phyloP scores from a whole-genome alignment of 345 rosid genomes.

The Reutealis trisperma region DNA sequence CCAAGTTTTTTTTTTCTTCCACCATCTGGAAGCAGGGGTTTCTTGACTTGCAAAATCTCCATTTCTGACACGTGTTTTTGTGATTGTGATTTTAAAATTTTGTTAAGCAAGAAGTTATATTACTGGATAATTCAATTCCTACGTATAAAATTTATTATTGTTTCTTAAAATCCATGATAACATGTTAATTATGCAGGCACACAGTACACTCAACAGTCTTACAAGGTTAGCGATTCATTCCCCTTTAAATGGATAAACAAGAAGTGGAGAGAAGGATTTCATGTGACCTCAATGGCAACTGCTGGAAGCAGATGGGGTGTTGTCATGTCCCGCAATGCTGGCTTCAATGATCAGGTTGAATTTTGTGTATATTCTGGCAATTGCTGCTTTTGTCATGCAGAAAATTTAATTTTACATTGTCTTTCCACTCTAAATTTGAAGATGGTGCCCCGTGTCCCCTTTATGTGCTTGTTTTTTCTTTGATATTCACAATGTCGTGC shows the following conservation, averaged over 20 bases:
- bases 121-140: not conserved
- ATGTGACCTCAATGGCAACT: conserved; percentile 42
- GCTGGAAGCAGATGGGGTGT: conserved; percentile 40
- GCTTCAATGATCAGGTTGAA: conserved; percentile 35
- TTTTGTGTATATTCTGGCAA: not conserved
- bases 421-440: not conserved
- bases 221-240: conserved; percentile 39
- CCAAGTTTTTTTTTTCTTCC: not conserved
- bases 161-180: not conserved
- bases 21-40: too few relatives aligned
- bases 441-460: not conserved
- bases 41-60: not conserved
- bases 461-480: not conserved
- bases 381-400: not conserved
- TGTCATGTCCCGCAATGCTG: conserved; percentile 45
- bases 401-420: too few relatives aligned
- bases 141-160: not conserved
- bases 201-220: conserved; percentile 39
- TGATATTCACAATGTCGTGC: not conserved
- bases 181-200: conserved; percentile 26
- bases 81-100: not conserved
- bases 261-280: conserved; percentile 42
- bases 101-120: not conserved
- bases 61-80: not conserved
- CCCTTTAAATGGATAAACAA: conserved; percentile 44